Evolutionary conservation across 192 early-diverging fungal species (phyloP).

Genomic region (Dissophora ornata): DNA sequence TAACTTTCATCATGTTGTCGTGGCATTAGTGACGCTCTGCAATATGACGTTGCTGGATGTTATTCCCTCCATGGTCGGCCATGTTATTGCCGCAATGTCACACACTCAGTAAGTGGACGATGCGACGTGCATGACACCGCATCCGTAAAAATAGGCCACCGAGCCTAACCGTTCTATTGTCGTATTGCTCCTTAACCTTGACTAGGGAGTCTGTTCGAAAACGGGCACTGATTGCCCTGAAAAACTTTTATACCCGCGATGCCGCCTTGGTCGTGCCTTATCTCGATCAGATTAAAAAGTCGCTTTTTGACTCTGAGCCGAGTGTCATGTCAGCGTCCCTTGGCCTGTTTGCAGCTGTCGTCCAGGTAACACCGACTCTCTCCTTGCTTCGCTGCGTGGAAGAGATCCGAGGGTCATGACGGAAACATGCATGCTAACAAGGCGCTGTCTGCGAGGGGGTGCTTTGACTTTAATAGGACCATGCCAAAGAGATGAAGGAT

Average conservation of each 20-base stretch:
- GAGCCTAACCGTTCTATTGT: too few relatives aligned
- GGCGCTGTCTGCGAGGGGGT: too few relatives aligned
- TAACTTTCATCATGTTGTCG: constrained; percentile 59
- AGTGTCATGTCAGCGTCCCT: constrained; percentile 61
- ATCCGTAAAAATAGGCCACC: too few relatives aligned
- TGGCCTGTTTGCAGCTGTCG: constrained; percentile 40
- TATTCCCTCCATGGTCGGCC: constrained; percentile 50
- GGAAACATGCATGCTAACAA: too few relatives aligned
- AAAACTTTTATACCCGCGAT: constrained; percentile 52
- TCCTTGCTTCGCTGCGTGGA: too few relatives aligned
- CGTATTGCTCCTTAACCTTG: too few relatives aligned
- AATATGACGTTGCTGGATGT: constrained; percentile 61
- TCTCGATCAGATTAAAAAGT: constrained; percentile 50
- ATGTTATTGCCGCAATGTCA: constrained; percentile 49
- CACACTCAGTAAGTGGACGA: constrained; percentile 59
- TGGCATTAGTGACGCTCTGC: constrained; percentile 62
- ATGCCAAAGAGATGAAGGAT: constrained; percentile 45
- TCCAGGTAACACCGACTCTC: constrained; percentile 55
- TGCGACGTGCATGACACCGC: too few relatives aligned
- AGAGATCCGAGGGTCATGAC: too few relatives aligned
- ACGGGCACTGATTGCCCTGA: constrained; percentile 59
- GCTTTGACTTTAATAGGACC: constrained; percentile 35
- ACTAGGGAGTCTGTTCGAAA: constrained; percentile 65
- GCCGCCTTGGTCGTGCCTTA: constrained; percentile 46
- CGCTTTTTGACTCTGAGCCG: constrained; percentile 58